Evolutionary conservation across 139 green algal species (phyloP).

Genomic region (Closterium sp.): DNA sequence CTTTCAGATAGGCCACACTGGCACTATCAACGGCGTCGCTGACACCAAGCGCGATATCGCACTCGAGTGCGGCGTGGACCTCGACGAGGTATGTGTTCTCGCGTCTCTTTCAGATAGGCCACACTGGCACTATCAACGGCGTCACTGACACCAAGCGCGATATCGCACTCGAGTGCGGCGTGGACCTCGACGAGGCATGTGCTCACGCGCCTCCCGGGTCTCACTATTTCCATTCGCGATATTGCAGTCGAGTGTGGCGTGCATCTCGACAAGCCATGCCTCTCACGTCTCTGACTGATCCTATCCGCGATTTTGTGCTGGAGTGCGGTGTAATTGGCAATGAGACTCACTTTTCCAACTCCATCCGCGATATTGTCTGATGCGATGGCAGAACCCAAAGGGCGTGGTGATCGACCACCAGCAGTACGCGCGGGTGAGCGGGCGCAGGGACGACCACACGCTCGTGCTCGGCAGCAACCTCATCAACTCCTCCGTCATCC

Average conservation of each 20-base stretch:
- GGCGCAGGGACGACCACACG: constrained; percentile 28
- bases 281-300: neutral
- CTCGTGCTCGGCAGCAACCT: constrained; percentile 20
- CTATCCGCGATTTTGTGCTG: too few relatives aligned
- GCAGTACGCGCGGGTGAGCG: constrained; percentile 15
- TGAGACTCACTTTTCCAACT: too few relatives aligned
- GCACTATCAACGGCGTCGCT: too few relatives aligned
- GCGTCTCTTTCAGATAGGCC: too few relatives aligned
- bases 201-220: neutral
- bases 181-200: constrained; percentile 47
- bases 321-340: too few relatives aligned
- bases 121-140: too few relatives aligned
- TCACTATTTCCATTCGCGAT: too few relatives aligned
- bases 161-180: constrained; percentile 49
- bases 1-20: too few relatives aligned
- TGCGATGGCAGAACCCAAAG: neutral
- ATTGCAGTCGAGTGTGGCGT: constrained; percentile 49
- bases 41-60: constrained; percentile 55
- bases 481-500: constrained; percentile 30
- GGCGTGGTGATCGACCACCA: constrained; percentile 43
- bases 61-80: constrained; percentile 49
- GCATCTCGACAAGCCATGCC: constrained; percentile 32
- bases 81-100: constrained; percentile 39
- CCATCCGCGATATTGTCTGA: neutral
- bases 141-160: constrained; percentile 55